phyloP scores from a whole-genome alignment of 441 rosid genomes.

The Sinapis alba region DNA sequence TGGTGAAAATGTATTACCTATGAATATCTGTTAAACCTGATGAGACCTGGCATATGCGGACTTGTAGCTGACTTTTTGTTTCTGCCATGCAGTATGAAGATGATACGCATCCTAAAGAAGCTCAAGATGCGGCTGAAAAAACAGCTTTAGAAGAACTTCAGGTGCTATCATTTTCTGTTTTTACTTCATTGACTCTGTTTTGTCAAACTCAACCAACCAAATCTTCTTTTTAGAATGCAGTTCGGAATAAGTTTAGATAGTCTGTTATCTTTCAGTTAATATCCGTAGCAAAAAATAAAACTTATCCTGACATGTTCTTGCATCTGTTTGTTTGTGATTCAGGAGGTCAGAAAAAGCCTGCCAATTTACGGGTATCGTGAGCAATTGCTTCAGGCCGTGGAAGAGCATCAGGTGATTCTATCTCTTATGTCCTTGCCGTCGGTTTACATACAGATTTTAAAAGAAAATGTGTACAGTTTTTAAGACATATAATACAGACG shows the following conservation, averaged over 20 bases:
- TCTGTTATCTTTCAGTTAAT: constrained; percentile 10
- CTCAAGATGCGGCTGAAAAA: constrained; percentile 52
- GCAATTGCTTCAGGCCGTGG: constrained; percentile 74
- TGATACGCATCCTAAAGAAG: constrained; percentile 45
- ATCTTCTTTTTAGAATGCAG: constrained; percentile 3
- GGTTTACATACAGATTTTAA: neutral
- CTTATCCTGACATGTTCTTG: neutral
- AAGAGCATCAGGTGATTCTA: constrained; percentile 68
- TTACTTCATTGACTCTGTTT: constrained; percentile 3
- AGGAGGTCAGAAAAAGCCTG: constrained; percentile 86
- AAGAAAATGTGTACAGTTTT: neutral
- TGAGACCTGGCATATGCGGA: constrained; percentile 1
- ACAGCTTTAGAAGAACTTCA: constrained; percentile 83
- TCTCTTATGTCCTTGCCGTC: constrained; percentile 3
- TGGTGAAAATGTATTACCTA: constrained; percentile 71
- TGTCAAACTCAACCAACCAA: constrained; percentile 11
- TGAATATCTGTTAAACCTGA: constrained; percentile 17
- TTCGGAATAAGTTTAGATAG: constrained; percentile 1
- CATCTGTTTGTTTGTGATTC: constrained; percentile 36
- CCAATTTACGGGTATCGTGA: constrained; percentile 89
- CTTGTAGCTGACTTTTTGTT: constrained; percentile 14
- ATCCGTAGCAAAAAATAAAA: constrained; percentile 7
- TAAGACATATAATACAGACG: neutral
- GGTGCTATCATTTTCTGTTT: constrained; percentile 45
- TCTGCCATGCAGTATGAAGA: constrained; percentile 58